phyloP scores from a whole-genome alignment of 2,329 filamentous ascomycete genomes.

The Cordyceps farinosa region DNA sequence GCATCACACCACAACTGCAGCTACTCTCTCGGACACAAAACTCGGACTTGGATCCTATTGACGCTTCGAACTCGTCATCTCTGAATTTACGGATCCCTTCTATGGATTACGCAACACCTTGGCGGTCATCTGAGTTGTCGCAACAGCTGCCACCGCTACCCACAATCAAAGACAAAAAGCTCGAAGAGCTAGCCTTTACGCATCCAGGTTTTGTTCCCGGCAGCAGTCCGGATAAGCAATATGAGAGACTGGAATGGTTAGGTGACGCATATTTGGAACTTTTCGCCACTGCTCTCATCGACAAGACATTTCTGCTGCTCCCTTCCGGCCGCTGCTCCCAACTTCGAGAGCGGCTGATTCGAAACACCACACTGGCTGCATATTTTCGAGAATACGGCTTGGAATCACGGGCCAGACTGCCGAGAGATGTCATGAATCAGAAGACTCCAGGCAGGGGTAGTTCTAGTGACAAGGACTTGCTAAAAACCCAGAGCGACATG shows the following conservation, averaged over 20 bases:
- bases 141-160: constrained; percentile 56
- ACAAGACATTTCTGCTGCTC: constrained; percentile 63
- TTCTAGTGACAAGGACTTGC: constrained; percentile 49
- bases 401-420: constrained; percentile 59
- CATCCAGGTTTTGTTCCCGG: constrained; percentile 60
- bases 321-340: constrained; percentile 68
- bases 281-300: constrained; percentile 72
- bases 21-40: not conserved
- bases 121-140: constrained; percentile 49
- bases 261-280: constrained; percentile 84
- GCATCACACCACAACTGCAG: not conserved
- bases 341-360: constrained; percentile 73
- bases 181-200: constrained; percentile 64
- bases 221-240: constrained; percentile 40
- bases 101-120: constrained; percentile 30
- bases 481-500: constrained; percentile 78
- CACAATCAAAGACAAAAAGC: constrained; percentile 51
- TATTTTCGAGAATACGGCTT: constrained; percentile 71
- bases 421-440: constrained; percentile 37
- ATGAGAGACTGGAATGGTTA: constrained; percentile 84
- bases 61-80: not conserved
- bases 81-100: not conserved
- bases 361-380: constrained; percentile 70
- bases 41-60: not conserved
- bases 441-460: constrained; percentile 25